Conservation (phyloP, 352 stramenopile genomes). For the Blastocystis sp. region DNA sequence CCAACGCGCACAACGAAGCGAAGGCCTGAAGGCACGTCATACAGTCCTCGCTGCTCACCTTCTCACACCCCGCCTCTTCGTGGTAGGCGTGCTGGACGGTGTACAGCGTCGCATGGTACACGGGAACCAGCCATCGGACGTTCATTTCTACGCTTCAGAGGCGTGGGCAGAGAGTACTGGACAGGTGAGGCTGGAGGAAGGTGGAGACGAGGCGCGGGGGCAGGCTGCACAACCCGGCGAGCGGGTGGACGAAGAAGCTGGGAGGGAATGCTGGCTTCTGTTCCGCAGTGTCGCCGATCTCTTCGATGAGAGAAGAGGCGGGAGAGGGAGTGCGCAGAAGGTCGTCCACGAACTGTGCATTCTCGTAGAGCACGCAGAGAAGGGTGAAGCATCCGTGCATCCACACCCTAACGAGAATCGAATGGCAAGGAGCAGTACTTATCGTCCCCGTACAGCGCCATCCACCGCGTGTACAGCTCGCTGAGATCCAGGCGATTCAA, state of each 20-base stretch:
- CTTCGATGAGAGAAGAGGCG: slow-evolving; percentile 24
- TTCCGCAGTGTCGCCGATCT: not conserved
- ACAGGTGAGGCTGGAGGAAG: not conserved
- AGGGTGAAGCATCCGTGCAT: slow-evolving; percentile 1
- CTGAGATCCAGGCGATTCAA: not conserved
- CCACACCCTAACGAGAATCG: not conserved
- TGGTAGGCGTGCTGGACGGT: not conserved
- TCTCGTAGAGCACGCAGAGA: slow-evolving; percentile 15
- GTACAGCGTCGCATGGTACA: not conserved
- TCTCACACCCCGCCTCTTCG: not conserved
- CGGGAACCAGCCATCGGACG: slow-evolving; percentile 32
- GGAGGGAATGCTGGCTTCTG: not conserved
- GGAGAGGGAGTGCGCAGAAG: not conserved
- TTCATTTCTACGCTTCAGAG: not conserved
- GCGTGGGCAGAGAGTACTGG: not conserved
- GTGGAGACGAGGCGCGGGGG: too few relatives aligned
- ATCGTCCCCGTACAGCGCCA: slow-evolving; percentile 3
- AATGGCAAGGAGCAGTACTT: not conserved
- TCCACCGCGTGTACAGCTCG: slow-evolving; percentile 3
- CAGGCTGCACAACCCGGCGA: too few relatives aligned
- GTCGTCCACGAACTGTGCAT: slow-evolving; percentile 7
- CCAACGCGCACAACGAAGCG: not conserved
- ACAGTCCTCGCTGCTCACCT: not conserved
- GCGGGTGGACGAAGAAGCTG: too few relatives aligned
- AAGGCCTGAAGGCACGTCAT: not conserved